Percentiles rank a stretch among this genome's conserved stretches.
These are phyloP conservation scores for Rhodotorula toruloides DNA, from an alignment of 768 basidiomycete species.

Conservation along the genomic window DNA sequence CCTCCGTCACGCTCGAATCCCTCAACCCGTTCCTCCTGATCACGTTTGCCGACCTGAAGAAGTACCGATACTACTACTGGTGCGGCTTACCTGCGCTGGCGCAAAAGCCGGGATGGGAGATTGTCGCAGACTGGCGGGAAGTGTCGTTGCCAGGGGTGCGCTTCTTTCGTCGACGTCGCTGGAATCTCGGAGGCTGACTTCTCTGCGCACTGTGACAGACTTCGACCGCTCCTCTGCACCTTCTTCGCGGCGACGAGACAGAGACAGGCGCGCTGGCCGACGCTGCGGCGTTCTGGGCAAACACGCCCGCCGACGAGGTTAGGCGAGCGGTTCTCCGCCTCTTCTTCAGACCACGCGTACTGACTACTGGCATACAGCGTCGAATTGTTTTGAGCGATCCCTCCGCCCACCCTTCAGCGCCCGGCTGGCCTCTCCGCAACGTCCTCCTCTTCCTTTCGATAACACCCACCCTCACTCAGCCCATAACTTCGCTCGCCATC, in stretches of 20 bases:
- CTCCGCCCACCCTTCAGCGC: constrained; percentile 65
- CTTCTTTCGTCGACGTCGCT: background rate
- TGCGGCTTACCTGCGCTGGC: constrained; percentile 92
- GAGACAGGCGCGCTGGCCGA: constrained; percentile 7
- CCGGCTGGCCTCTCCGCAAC: constrained; percentile 92
- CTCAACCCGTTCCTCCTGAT: constrained; percentile 80
- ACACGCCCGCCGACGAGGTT: background rate
- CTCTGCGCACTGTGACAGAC: background rate
- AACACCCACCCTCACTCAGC: constrained; percentile 48
- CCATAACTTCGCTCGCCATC: constrained; percentile 54
- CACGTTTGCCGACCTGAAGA: constrained; percentile 95
- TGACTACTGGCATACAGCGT: constrained; percentile 45
- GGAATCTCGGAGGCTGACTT: background rate
- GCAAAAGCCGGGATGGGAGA: constrained; percentile 59
- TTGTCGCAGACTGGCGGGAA: background rate
- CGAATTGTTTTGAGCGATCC: constrained; percentile 73
- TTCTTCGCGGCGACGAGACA: background rate
- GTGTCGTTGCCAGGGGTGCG: too few species aligned
- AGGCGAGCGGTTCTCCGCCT: background rate
- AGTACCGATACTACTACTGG: constrained; percentile 97
- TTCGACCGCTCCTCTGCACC: background rate
- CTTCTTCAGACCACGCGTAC: background rate
- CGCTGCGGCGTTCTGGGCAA: constrained; percentile 33
- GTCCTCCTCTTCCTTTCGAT: constrained; percentile 67
- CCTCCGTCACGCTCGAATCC: constrained; percentile 48